Evolutionary conservation across 768 basidiomycete species (phyloP).

Genomic region (Boletus vinaceobasis): DNA sequence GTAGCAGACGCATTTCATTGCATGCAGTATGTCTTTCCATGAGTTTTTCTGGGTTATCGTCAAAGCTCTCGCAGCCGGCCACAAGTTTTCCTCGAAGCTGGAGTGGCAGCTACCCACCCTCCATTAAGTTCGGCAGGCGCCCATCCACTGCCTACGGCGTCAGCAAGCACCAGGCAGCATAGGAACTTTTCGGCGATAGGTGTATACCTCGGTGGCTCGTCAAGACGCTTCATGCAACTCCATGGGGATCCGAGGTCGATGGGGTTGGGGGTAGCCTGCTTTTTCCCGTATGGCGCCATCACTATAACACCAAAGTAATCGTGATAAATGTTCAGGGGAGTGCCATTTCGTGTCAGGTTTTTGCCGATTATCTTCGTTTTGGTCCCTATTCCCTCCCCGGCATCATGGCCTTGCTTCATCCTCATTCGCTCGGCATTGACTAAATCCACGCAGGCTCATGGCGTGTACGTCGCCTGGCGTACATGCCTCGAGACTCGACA

Average conservation of each 20-base stretch:
- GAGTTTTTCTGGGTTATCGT: slow-evolving; percentile 16
- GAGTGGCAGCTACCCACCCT: slow-evolving; percentile 1
- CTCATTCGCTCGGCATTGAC: slow-evolving; percentile 15
- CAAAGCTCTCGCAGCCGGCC: slow-evolving; percentile 18
- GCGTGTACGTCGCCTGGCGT: slow-evolving; percentile 25
- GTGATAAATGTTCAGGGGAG: not conserved
- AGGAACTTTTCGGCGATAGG: not conserved
- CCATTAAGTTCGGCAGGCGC: slow-evolving; percentile 5
- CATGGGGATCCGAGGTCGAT: slow-evolving; percentile 6
- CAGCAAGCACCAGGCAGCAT: not conserved
- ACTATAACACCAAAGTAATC: not conserved
- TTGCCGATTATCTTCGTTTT: slow-evolving; percentile 10
- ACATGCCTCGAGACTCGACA: slow-evolving; percentile 17
- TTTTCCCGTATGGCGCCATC: slow-evolving; percentile 1
- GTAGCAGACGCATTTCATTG: slow-evolving; percentile 17
- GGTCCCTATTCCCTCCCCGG: not conserved
- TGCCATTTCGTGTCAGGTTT: slow-evolving; percentile 5
- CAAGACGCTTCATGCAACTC: not conserved
- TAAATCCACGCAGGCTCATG: slow-evolving; percentile 14
- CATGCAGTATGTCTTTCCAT: slow-evolving; percentile 10
- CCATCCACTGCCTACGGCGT: slow-evolving; percentile 1
- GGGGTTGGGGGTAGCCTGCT: not conserved
- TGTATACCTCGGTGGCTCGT: not conserved
- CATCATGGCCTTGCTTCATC: slow-evolving; percentile 23
- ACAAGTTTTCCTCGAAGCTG: slow-evolving; percentile 25